These are phyloP conservation scores for Phylloporus arenicola DNA, from an alignment of 768 basidiomycete genomes.

Conservation along the genomic window DNA sequence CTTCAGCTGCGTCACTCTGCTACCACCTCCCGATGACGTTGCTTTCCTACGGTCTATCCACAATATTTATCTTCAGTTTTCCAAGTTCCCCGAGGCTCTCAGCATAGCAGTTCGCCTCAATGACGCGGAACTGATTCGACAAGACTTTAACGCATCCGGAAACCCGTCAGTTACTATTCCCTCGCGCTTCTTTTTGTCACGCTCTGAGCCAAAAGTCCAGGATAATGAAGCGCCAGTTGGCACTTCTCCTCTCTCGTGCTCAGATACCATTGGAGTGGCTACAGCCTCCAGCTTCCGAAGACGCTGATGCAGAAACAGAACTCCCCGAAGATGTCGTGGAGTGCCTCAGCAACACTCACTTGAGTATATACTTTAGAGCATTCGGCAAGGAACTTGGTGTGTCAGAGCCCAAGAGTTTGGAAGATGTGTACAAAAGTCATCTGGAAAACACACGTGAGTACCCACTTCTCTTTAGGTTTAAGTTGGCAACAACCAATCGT, in stretches of 20 bases:
- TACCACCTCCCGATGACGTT: slow-evolving; percentile 90
- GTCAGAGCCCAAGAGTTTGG: slow-evolving; percentile 81
- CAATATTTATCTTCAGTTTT: slow-evolving; percentile 78
- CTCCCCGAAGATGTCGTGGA: slow-evolving; percentile 78
- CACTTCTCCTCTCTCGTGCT: slow-evolving; percentile 88
- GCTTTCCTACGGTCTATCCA: slow-evolving; percentile 87
- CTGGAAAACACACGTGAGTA: slow-evolving; percentile 78
- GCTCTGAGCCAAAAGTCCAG: slow-evolving; percentile 32
- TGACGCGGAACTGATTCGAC: slow-evolving; percentile 70
- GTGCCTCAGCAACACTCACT: slow-evolving; percentile 78
- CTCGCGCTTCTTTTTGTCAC: background rate
- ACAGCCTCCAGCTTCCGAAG: slow-evolving; percentile 46
- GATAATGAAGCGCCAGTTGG: slow-evolving; percentile 90
- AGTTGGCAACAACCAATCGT: background rate
- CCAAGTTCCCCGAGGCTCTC: slow-evolving; percentile 88
- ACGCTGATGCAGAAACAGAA: slow-evolving; percentile 56
- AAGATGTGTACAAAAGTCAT: slow-evolving; percentile 97
- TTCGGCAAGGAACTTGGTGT: slow-evolving; percentile 96
- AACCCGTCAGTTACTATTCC: slow-evolving; percentile 60
- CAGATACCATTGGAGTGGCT: slow-evolving; percentile 90
- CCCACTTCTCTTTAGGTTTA: background rate
- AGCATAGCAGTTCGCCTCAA: slow-evolving; percentile 80
- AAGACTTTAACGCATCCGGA: slow-evolving; percentile 85
- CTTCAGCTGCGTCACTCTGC: slow-evolving; percentile 74
- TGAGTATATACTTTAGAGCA: slow-evolving; percentile 79